Evolutionary conservation across 371 early-diverging fungal species (phyloP).

Genomic region (Dinochytrium kinnereticum): DNA sequence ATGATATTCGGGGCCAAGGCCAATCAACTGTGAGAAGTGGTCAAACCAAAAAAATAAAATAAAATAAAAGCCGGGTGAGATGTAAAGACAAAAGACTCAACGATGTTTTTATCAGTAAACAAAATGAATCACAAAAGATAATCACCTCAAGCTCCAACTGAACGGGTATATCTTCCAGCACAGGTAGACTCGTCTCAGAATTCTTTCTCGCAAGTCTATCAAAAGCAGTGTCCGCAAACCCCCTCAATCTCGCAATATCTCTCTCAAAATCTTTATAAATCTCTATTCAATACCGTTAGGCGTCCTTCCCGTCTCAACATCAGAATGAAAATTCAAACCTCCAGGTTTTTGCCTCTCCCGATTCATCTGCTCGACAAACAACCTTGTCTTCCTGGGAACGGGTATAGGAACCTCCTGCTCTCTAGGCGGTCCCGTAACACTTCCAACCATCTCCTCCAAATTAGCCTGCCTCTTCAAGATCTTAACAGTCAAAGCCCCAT

Average conservation of each 20-base stretch:
- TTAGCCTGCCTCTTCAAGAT: conserved; percentile 24
- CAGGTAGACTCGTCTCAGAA: neutral
- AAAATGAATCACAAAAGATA: too few species aligned
- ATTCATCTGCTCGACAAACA: conserved; percentile 21
- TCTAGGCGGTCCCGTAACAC: neutral
- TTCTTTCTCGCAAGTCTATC: neutral
- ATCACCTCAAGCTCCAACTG: conserved; percentile 11
- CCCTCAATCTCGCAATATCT: conserved; percentile 12
- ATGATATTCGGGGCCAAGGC: conserved; percentile 4
- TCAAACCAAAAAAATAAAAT: too few species aligned
- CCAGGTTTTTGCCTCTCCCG: conserved; percentile 17
- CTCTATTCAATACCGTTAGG: conserved; percentile 5
- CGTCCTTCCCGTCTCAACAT: neutral
- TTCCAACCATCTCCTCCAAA: neutral
- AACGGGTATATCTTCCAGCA: neutral
- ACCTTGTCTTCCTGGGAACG: conserved; percentile 20
- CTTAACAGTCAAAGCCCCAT: conserved; percentile 19
- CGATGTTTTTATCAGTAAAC: too few species aligned
- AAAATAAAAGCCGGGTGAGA: neutral
- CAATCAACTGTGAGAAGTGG: neutral
- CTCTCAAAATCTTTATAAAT: conserved; percentile 15
- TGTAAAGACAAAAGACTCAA: too few species aligned
- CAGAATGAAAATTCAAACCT: too few species aligned
- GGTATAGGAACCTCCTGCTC: neutral
- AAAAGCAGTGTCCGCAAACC: neutral